Percentiles rank a stretch among this genome's conserved stretches.
Evolutionary conservation across 495 filamentous ascomycete species (phyloP).

Genomic region (Hyaloscypha finlandica): DNA sequence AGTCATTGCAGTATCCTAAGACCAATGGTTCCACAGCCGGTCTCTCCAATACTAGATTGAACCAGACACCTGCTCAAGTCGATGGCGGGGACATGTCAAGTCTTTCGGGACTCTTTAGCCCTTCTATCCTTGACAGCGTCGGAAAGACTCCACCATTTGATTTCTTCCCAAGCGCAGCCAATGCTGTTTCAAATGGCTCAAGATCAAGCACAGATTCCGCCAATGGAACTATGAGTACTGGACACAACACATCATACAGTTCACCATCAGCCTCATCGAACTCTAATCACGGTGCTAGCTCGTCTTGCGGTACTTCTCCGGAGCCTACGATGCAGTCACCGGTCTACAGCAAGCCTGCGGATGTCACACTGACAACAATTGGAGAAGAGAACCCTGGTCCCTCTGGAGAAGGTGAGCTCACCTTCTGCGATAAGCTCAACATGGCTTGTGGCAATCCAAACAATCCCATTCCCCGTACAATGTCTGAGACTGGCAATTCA

Average conservation of each 20-base stretch:
- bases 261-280: constrained; percentile 67
- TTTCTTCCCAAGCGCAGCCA: constrained; percentile 24
- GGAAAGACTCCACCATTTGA: constrained; percentile 38
- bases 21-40: constrained; percentile 4
- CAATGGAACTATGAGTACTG: constrained; percentile 44
- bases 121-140: constrained; percentile 44
- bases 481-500: constrained; percentile 29
- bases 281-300: constrained; percentile 56
- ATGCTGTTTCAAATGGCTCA: constrained; percentile 27
- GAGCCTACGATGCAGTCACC: constrained; percentile 57
- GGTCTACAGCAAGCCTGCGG: constrained; percentile 58
- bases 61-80: constrained; percentile 20
- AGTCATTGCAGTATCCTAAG: constrained; percentile 21
- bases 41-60: constrained; percentile 12
- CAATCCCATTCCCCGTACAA: constrained; percentile 60
- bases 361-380: constrained; percentile 57
- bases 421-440: constrained; percentile 69
- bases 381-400: constrained; percentile 51
- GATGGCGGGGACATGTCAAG: constrained; percentile 31
- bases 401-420: constrained; percentile 37
- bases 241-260: constrained; percentile 40
- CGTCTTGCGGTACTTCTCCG: constrained; percentile 76
- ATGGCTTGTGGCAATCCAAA: constrained; percentile 72
- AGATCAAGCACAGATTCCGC: constrained; percentile 63
- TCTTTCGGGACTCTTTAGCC: constrained; percentile 47